These are phyloP conservation scores for Candida sp. DNA, from an alignment of 1,139 yeast species.

Conservation along the genomic window DNA sequence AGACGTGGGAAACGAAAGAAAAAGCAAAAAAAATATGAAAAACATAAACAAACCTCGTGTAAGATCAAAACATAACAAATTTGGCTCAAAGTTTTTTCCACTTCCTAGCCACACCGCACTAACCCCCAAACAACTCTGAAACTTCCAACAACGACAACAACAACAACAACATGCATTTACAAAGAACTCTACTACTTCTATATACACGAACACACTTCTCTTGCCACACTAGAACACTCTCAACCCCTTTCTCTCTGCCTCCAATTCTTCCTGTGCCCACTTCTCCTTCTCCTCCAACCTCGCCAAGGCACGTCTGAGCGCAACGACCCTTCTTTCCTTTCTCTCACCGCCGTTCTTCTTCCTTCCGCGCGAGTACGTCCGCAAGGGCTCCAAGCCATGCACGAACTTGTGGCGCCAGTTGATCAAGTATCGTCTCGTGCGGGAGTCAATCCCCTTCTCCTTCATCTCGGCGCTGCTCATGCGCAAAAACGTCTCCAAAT, in stretches of 20 bases:
- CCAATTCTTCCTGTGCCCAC: constrained; percentile 28
- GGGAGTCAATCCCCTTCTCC: constrained; percentile 78
- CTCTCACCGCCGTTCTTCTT: constrained; percentile 94
- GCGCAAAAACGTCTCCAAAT: constrained; percentile 70
- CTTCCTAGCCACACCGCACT: too few species aligned
- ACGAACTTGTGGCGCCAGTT: constrained; percentile 52
- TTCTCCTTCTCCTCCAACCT: constrained; percentile 46
- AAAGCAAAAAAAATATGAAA: neutral
- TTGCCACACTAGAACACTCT: constrained; percentile 23
- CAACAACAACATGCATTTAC: neutral
- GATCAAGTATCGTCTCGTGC: constrained; percentile 69
- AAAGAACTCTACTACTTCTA: neutral
- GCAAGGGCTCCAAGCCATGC: constrained; percentile 61
- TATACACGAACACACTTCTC: neutral
- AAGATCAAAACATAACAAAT: neutral
- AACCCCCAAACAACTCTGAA: too few species aligned
- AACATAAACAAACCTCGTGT: neutral
- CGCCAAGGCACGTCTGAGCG: constrained; percentile 69
- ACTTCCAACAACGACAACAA: neutral
- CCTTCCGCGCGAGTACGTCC: constrained; percentile 65
- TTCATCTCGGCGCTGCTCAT: constrained; percentile 65
- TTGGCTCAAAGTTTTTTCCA: neutral
- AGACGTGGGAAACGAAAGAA: neutral
- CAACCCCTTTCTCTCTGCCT: constrained; percentile 35
- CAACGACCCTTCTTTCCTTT: constrained; percentile 69